These are phyloP conservation scores for Penicillium palitans DNA, from an alignment of 2,329 filamentous ascomycete genomes.

Conservation along the genomic window DNA sequence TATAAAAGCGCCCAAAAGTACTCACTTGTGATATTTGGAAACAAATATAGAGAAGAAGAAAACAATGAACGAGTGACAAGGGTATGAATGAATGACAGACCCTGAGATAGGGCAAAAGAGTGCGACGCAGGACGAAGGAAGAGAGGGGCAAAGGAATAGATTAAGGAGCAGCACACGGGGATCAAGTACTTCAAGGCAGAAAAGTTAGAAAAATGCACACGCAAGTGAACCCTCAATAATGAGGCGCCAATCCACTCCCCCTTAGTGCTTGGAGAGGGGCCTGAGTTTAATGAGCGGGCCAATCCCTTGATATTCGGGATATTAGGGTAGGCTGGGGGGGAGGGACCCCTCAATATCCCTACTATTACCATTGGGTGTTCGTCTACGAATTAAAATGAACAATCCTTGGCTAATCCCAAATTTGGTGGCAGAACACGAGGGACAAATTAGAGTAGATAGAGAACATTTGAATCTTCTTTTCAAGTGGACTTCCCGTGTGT, in stretches of 20 bases:
- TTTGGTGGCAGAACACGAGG: not conserved
- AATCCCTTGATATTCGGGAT: conserved; percentile 22
- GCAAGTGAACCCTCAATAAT: conserved; percentile 1
- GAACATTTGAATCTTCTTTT: not conserved
- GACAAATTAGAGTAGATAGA: not conserved
- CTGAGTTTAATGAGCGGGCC: conserved; percentile 17
- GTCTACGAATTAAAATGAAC: conserved; percentile 1
- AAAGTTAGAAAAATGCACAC: not conserved
- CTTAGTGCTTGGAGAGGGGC: conserved; percentile 10
- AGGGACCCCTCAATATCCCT: not conserved
- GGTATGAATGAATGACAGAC: conserved; percentile 13
- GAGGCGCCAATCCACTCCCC: conserved; percentile 2
- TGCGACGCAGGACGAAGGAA: conserved; percentile 1
- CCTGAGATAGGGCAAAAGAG: conserved; percentile 16
- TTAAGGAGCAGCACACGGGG: conserved; percentile 13
- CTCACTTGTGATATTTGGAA: not conserved
- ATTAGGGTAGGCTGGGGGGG: conserved; percentile 12
- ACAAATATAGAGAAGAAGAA: not conserved
- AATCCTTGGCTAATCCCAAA: not conserved
- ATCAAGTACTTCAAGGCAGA: conserved; percentile 18
- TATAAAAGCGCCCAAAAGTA: not conserved
- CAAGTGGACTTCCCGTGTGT: not conserved
- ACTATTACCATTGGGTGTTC: conserved; percentile 4
- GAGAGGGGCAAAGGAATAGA: conserved; percentile 3
- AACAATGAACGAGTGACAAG: conserved; percentile 9